phyloP scores from a whole-genome alignment of 495 filamentous ascomycete genomes.

The Mycothermus thermophilus region DNA sequence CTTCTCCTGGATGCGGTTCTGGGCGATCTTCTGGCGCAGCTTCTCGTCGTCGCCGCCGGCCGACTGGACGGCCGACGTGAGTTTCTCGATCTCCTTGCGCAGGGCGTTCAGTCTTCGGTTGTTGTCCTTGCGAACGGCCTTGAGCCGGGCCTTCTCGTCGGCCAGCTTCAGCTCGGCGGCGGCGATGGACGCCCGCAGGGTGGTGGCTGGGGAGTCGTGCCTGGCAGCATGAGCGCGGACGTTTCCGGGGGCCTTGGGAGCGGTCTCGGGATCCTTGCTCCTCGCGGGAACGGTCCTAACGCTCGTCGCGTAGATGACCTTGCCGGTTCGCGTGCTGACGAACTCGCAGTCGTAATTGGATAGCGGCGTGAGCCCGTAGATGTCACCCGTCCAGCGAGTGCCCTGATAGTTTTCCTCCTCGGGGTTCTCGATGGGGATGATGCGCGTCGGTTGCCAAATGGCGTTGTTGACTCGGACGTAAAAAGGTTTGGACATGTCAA shows the following conservation, averaged over 20 bases:
- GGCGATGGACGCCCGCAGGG: conserved; percentile 73
- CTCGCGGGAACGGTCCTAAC: conserved; percentile 65
- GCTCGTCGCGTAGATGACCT: conserved; percentile 61
- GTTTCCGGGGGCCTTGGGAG: conserved; percentile 24
- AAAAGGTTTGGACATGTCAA: conserved; percentile 60
- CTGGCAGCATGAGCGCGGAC: conserved; percentile 50
- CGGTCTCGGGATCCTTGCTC: conserved; percentile 45
- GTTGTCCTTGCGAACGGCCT: conserved; percentile 65
- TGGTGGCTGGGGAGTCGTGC: conserved; percentile 78
- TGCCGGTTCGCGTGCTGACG: conserved; percentile 55
- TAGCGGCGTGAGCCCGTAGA: conserved; percentile 74
- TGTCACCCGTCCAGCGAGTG: conserved; percentile 61
- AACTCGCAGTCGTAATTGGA: conserved; percentile 81
- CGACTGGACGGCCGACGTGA: conserved; percentile 49
- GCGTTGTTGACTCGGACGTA: conserved; percentile 82
- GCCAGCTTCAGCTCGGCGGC: conserved; percentile 64
- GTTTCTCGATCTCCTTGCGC: conserved; percentile 69
- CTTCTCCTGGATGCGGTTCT: conserved; percentile 67
- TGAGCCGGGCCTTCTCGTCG: conserved; percentile 62
- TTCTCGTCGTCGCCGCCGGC: conserved; percentile 72
- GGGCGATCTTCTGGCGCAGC: conserved; percentile 61
- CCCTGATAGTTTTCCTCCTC: conserved; percentile 33
- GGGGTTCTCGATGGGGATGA: conserved; percentile 44
- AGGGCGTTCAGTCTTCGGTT: conserved; percentile 53
- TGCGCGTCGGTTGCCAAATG: conserved; percentile 70